Percentiles rank a stretch among this genome's conserved stretches.
phyloP scores from a whole-genome alignment of 2,329 filamentous ascomycete species.

The Ceratocystis albifundus region DNA sequence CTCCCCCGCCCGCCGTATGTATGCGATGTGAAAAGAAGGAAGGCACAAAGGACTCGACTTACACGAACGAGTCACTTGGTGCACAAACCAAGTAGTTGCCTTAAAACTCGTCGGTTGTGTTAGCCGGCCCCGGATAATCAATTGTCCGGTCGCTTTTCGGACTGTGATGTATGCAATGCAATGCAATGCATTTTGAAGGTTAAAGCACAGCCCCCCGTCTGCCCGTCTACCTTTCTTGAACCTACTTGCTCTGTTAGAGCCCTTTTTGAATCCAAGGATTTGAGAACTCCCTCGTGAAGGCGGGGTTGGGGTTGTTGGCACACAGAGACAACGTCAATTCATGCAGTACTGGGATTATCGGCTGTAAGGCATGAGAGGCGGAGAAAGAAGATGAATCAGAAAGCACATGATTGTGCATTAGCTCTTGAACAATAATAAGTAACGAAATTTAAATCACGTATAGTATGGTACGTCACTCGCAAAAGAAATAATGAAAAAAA shows the following conservation, averaged over 20 bases:
- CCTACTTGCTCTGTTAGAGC: neutral
- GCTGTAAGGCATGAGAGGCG: neutral
- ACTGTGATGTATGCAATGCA: no score
- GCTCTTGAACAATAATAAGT: neutral
- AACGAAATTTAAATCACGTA: neutral
- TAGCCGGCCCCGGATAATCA: no score
- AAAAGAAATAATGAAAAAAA: no score
- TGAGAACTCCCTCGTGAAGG: neutral
- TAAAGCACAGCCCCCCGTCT: neutral
- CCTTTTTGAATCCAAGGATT: neutral
- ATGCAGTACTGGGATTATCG: neutral
- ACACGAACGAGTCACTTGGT: no score
- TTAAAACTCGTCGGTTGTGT: no score
- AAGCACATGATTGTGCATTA: slow-evolving; percentile 2
- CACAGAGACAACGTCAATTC: neutral
- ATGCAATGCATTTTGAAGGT: no score
- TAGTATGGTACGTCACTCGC: neutral
- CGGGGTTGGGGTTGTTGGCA: neutral
- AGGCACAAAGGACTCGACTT: no score
- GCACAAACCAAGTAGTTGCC: no score
- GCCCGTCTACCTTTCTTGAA: neutral
- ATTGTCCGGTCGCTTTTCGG: no score
- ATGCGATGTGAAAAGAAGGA: no score
- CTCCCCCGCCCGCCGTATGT: no score
- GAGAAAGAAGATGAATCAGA: neutral